Evolutionary conservation across 1,284 basidiomycete species (phyloP).

Genomic region (Leccinum colubrinum): DNA sequence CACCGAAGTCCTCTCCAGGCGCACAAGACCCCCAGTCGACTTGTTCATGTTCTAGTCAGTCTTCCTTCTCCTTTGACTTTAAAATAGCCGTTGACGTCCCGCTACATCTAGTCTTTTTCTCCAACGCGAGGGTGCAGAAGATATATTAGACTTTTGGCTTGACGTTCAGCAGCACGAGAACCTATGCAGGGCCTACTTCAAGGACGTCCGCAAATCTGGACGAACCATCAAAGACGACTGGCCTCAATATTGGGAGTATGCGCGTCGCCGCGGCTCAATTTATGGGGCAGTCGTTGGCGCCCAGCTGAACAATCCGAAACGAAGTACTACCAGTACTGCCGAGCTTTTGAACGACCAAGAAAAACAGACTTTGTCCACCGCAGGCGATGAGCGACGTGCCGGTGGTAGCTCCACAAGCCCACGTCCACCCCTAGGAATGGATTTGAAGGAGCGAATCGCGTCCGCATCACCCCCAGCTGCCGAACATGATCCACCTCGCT

Average conservation of each 20-base stretch:
- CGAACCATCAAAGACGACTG: conserved; percentile 92
- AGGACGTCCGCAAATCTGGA: conserved; percentile 94
- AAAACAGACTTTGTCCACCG: conserved; percentile 52
- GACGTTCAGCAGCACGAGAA: conserved; percentile 99
- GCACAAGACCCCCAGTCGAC: conserved; percentile 93
- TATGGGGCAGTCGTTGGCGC: conserved; percentile 90
- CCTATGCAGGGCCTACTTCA: conserved; percentile 97
- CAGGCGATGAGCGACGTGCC: conserved; percentile 47
- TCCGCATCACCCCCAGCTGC: conserved; percentile 44
- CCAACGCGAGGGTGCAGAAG: conserved; percentile 92
- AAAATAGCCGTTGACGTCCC: conserved; percentile 4
- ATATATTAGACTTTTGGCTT: conserved; percentile 97
- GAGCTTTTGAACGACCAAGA: conserved; percentile 67
- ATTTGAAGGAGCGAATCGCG: conserved; percentile 45
- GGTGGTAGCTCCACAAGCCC: conserved; percentile 54
- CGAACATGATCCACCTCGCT: conserved; percentile 52
- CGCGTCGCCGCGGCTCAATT: conserved; percentile 81
- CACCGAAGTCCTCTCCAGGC: conserved; percentile 81
- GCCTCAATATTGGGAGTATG: conserved; percentile 96
- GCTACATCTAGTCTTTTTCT: conserved; percentile 65
- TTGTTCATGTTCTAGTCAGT: conserved; percentile 96
- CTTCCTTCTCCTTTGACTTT: neutral
- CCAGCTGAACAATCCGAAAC: conserved; percentile 57
- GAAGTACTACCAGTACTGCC: conserved; percentile 71
- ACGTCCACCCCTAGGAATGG: conserved; percentile 39